These are phyloP conservation scores for Penicillium sp. DNA, from an alignment of 2,329 filamentous ascomycete species.

Conservation along the genomic window DNA sequence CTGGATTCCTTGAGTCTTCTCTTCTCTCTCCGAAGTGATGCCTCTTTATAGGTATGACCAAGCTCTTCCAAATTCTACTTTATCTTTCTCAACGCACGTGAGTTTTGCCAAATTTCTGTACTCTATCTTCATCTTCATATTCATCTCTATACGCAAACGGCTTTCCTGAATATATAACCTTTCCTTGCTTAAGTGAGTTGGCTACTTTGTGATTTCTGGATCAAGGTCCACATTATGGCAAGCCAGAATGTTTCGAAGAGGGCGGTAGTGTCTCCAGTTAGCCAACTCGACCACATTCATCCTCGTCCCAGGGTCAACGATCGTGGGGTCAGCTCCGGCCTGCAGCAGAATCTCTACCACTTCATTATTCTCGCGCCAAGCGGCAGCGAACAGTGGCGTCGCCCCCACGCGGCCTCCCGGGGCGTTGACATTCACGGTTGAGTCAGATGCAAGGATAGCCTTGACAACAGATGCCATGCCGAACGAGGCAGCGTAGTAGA, in stretches of 20 bases:
- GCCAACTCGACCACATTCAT: slow-evolving; percentile 7
- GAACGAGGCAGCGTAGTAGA: slow-evolving; percentile 19
- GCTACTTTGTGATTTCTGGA: not conserved
- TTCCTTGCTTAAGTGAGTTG: too few relatives aligned
- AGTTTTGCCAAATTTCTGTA: too few relatives aligned
- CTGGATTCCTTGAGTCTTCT: too few relatives aligned
- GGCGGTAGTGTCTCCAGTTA: slow-evolving; percentile 2
- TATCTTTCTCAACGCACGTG: too few relatives aligned
- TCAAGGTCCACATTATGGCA: not conserved
- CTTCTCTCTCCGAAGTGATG: too few relatives aligned
- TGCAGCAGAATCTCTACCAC: slow-evolving; percentile 12
- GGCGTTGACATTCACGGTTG: slow-evolving; percentile 14
- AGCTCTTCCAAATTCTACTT: too few relatives aligned
- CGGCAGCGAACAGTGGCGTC: slow-evolving; percentile 15
- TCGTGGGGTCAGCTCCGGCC: slow-evolving; percentile 17
- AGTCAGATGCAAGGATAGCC: slow-evolving; percentile 11
- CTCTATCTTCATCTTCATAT: too few relatives aligned
- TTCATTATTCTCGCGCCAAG: slow-evolving; percentile 11
- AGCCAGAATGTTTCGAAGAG: slow-evolving; percentile 7
- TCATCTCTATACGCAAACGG: too few relatives aligned
- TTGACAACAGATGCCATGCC: slow-evolving; percentile 15
- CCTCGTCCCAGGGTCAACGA: slow-evolving; percentile 10
- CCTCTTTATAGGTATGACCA: too few relatives aligned
- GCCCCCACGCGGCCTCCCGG: slow-evolving; percentile 14
- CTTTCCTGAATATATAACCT: too few relatives aligned